Evolutionary conservation across 306 rosid species (phyloP).

Genomic region (Gynostemma pentaphyllum): DNA sequence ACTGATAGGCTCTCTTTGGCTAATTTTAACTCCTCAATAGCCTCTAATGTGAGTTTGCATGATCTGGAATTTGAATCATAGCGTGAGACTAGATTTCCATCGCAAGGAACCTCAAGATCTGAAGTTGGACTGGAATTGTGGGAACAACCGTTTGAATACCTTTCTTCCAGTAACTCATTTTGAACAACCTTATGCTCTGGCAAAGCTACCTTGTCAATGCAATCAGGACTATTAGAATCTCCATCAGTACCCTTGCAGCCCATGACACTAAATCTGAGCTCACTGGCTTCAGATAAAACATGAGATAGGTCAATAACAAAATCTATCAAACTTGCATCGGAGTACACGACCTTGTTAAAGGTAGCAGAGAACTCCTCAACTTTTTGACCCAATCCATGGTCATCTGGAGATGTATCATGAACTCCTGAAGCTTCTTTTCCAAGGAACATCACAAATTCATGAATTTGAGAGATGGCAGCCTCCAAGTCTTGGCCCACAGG

Average conservation of each 20-base stretch:
- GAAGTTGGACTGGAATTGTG: conserved; percentile 40
- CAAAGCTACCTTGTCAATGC: conserved; percentile 91
- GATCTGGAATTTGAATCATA: conserved; percentile 27
- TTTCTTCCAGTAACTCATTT: conserved; percentile 43
- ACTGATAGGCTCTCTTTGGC: conserved; percentile 49
- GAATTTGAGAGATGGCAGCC: conserved; percentile 73
- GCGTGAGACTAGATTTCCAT: conserved; percentile 54
- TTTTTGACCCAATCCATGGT: conserved; percentile 46
- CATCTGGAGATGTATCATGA: conserved; percentile 41
- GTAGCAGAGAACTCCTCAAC: conserved; percentile 67
- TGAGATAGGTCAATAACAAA: conserved; percentile 72
- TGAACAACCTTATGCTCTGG: conserved; percentile 65
- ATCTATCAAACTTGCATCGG: conserved; percentile 44
- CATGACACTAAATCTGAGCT: conserved; percentile 56
- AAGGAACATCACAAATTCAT: conserved; percentile 53
- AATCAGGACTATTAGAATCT: conserved; percentile 72
- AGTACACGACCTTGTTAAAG: conserved; percentile 30
- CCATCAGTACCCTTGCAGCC: conserved; percentile 56
- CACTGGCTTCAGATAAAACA: conserved; percentile 65
- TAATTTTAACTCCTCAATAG: conserved; percentile 55
- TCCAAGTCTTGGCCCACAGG: conserved; percentile 39
- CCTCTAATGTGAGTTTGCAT: conserved; percentile 39
- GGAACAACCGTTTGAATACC: conserved; percentile 50
- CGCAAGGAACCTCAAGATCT: conserved; percentile 76
- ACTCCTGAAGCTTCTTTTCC: conserved; percentile 63